Evolutionary conservation across 164 flowering plant species (phyloP).

Genomic region (Berberis thunbergii): DNA sequence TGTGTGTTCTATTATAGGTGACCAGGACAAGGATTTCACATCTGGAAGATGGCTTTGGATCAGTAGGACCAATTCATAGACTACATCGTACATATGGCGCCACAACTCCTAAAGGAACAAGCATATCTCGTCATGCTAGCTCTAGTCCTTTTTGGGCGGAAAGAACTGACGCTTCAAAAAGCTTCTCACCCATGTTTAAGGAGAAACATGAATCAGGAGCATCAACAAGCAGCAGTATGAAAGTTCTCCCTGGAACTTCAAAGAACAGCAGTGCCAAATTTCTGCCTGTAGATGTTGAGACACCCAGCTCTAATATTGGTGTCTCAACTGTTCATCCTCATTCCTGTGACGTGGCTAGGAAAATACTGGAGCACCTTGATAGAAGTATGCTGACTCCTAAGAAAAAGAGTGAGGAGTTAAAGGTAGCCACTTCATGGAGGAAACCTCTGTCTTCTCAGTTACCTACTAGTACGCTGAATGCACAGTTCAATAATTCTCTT

Average conservation of each 20-base stretch:
- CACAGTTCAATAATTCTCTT: constrained; percentile 7
- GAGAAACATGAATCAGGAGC: too few relatives aligned
- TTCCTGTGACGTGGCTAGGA: constrained; percentile 51
- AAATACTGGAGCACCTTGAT: constrained; percentile 74
- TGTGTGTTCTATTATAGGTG: too few relatives aligned
- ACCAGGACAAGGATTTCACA: too few relatives aligned
- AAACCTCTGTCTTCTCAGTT: constrained; percentile 27
- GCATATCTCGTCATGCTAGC: too few relatives aligned
- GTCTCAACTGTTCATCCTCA: constrained; percentile 38
- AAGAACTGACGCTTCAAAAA: too few relatives aligned
- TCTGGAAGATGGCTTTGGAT: too few relatives aligned
- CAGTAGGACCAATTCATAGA: too few relatives aligned
- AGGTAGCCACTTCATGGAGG: constrained; percentile 42
- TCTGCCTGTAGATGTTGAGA: constrained; percentile 17
- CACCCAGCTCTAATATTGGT: constrained; percentile 12
- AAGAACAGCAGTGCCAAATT: constrained; percentile 22
- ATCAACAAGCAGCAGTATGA: too few relatives aligned
- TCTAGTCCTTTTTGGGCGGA: too few relatives aligned
- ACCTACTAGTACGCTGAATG: constrained; percentile 8
- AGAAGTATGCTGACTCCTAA: constrained; percentile 51
- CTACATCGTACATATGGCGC: too few relatives aligned
- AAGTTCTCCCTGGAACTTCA: constrained; percentile 13
- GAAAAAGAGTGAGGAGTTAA: constrained; percentile 55
- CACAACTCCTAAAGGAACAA: too few relatives aligned
- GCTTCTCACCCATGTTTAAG: too few relatives aligned